Percentiles rank a stretch among this genome's conserved stretches.
Evolutionary conservation across 371 early-diverging fungal species (phyloP).

Genomic region (Saksenaea oblongispora): DNA sequence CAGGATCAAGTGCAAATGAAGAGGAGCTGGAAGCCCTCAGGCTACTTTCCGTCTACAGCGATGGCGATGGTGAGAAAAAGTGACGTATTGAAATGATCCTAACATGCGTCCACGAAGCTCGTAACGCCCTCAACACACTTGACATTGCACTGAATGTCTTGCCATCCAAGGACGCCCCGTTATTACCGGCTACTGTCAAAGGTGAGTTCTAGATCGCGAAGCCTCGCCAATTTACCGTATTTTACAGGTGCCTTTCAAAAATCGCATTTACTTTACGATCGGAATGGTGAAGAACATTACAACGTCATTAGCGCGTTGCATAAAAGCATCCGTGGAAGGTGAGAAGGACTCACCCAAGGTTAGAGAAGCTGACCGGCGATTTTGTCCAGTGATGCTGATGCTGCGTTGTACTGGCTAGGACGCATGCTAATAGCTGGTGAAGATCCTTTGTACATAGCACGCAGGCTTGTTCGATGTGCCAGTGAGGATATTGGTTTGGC

Average conservation of each 20-base stretch:
- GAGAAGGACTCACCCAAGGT: neutral
- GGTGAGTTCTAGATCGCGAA: slow-evolving; percentile 12
- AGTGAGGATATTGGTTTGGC: slow-evolving; percentile 91
- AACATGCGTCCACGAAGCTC: slow-evolving; percentile 37
- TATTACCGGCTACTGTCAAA: slow-evolving; percentile 32
- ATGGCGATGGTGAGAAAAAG: slow-evolving; percentile 64
- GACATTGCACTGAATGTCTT: slow-evolving; percentile 60
- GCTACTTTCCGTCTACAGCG: slow-evolving; percentile 60
- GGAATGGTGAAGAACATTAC: slow-evolving; percentile 88
- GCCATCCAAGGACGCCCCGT: slow-evolving; percentile 20
- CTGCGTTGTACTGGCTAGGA: slow-evolving; percentile 86
- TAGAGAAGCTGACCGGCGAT: neutral
- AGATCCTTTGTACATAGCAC: slow-evolving; percentile 84
- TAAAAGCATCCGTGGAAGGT: slow-evolving; percentile 82
- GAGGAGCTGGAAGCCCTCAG: slow-evolving; percentile 36
- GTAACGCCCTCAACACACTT: slow-evolving; percentile 69
- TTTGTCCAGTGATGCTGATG: slow-evolving; percentile 62
- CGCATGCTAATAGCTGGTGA: slow-evolving; percentile 90
- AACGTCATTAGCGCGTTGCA: slow-evolving; percentile 87
- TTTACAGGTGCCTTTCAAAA: slow-evolving; percentile 67
- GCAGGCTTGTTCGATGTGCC: slow-evolving; percentile 77
- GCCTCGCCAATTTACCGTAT: neutral
- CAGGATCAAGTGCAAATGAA: slow-evolving; percentile 15
- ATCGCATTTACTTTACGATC: slow-evolving; percentile 78
- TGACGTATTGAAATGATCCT: neutral